Evolutionary conservation across 805 yeast species (phyloP), one percentile per base, ranked within the genome.

Genomic region (Kockiozyma suomiensis): DNA sequence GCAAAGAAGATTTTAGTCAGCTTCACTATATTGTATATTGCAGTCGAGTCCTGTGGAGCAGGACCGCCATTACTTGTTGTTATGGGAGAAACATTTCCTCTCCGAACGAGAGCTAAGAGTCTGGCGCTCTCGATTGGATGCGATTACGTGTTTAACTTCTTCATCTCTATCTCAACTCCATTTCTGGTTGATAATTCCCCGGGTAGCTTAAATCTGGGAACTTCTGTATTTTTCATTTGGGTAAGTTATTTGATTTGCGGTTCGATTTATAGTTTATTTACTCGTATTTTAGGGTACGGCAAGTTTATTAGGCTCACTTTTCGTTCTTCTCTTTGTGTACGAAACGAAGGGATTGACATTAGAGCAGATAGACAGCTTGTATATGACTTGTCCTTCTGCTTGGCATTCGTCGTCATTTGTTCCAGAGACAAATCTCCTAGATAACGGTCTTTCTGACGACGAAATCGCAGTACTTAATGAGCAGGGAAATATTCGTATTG

Each of bases 281-380:
- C 19, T 35, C n/a, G 21, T 26, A 17, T 12, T 8, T 6, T 26
- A 50, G 62, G 62, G 63, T 13, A 45, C 65, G 4, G 84, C 88
- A 72, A 75, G 84, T 76, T 74, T 84, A 21, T 82, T 77, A 65
- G 75, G 82, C 26, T 69, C 85, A 71, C 78, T 86, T 74, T 90
- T 86, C 73, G 88, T 88, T 55, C 84, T 81, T 79, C 84, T 88
- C 79, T 80, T 81, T 67, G 84, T 90, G 61, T 84, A 85, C 69
- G 93, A 88, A 75, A 90, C 96, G 56, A 85, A 83, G 77, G 96
- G 96, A 60, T 81, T 88, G 69, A 81, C 88, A 47, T 81, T 90
- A 72, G 96, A 89, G 76, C 91, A 89, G 75, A 89, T 89, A 65
- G 91, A 88, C 72, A 85, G 82, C 70, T 76, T 85, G 79, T 80